These are phyloP conservation scores for Talaromyces amestolkiae DNA, from an alignment of 2,329 filamentous ascomycete genomes.

Conservation along the genomic window DNA sequence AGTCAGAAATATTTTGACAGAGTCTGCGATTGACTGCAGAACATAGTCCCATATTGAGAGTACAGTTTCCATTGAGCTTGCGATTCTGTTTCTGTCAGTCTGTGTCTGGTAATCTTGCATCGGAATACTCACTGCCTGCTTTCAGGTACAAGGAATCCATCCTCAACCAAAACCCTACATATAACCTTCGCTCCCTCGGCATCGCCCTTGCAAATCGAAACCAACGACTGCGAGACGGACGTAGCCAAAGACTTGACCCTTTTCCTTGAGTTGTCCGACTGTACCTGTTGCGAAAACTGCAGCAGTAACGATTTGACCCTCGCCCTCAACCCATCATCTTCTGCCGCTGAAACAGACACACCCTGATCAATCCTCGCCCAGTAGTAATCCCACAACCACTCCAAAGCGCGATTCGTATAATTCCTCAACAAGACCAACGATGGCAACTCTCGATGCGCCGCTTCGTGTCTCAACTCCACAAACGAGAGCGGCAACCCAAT, in stretches of 20 bases:
- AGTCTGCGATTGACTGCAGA: constrained; percentile 37
- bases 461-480: constrained; percentile 85
- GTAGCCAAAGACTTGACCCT: constrained; percentile 30
- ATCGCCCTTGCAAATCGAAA: constrained; percentile 29
- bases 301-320: not conserved
- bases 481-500: constrained; percentile 61
- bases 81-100: constrained; percentile 26
- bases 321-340: not conserved
- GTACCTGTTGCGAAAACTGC: constrained; percentile 5
- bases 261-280: constrained; percentile 23
- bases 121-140: constrained; percentile 30
- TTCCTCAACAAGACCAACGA: constrained; percentile 69
- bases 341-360: not conserved
- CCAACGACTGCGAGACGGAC: constrained; percentile 26
- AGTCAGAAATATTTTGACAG: constrained; percentile 35
- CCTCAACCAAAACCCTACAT: constrained; percentile 30
- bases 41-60: constrained; percentile 38
- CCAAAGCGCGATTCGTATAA: constrained; percentile 67
- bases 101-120: not conserved
- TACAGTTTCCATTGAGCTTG: constrained; percentile 25
- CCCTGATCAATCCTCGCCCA: constrained; percentile 59
- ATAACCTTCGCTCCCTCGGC: constrained; percentile 24
- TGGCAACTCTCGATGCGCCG: constrained; percentile 84
- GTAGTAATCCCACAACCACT: constrained; percentile 88
- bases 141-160: constrained; percentile 26